Evolutionary conservation across 495 filamentous ascomycete genomes (phyloP).

Genomic region (Penicillium waksmanii): DNA sequence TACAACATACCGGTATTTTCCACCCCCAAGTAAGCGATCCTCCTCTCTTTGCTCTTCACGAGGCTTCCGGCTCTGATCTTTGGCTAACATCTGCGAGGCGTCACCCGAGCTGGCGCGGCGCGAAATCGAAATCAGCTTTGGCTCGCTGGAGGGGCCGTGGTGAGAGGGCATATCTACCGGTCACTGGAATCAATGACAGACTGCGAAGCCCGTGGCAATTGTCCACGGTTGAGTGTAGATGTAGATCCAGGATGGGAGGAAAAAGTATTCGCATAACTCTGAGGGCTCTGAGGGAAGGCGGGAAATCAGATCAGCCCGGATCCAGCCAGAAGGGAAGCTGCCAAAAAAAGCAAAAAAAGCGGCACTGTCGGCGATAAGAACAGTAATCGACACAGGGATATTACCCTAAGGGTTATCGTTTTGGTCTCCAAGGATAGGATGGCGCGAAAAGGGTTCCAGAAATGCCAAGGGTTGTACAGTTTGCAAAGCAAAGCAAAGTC

Average conservation of each 20-base stretch:
- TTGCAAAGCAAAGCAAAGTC: neutral
- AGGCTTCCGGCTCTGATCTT: slow-evolving; percentile 2
- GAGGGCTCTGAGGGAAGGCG: slow-evolving; percentile 16
- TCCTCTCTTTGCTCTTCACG: slow-evolving; percentile 31
- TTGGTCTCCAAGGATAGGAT: too few relatives aligned
- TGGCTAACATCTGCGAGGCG: slow-evolving; percentile 27
- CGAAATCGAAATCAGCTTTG: slow-evolving; percentile 19
- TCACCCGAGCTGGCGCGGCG: slow-evolving; percentile 15
- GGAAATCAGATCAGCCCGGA: neutral
- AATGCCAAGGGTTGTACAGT: neutral
- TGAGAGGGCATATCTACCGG: slow-evolving; percentile 34
- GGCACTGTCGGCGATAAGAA: neutral
- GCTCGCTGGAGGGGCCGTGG: slow-evolving; percentile 9
- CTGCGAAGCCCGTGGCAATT: slow-evolving; percentile 23
- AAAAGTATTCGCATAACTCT: slow-evolving; percentile 39
- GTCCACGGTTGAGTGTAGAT: slow-evolving; percentile 29
- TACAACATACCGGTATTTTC: slow-evolving; percentile 20
- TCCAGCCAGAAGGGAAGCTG: neutral
- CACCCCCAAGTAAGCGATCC: slow-evolving; percentile 27
- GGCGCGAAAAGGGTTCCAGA: neutral
- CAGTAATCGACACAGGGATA: neutral
- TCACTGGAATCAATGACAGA: slow-evolving; percentile 31
- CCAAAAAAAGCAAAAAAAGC: neutral
- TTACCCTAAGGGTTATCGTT: too few relatives aligned
- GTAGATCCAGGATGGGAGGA: slow-evolving; percentile 18